Conservation (phyloP, 2,329 filamentous ascomycete species). For the Cylindrodendrum hubeiense region DNA sequence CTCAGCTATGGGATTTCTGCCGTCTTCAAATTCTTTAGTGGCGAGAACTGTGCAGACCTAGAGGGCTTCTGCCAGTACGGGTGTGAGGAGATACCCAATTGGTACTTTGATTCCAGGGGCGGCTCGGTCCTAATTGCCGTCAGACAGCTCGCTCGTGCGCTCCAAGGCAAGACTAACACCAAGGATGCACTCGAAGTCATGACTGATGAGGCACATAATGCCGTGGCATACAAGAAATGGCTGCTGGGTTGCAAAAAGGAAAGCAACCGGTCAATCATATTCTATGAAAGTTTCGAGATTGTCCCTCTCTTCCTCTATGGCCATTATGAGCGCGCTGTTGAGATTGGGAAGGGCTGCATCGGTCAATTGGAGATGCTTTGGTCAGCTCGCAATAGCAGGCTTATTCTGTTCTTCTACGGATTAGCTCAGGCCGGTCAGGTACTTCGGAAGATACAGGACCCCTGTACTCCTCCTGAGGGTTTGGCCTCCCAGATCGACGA, state of each 20-base stretch:
- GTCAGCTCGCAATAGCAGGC: conserved; percentile 70
- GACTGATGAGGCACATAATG: conserved; percentile 75
- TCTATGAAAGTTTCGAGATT: conserved; percentile 77
- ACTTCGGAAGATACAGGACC: conserved; percentile 62
- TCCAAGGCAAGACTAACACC: conserved; percentile 79
- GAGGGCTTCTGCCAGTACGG: conserved; percentile 78
- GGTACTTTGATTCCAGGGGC: conserved; percentile 78
- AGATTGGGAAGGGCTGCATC: conserved; percentile 65
- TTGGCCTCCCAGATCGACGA: conserved; percentile 58
- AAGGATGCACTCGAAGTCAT: conserved; percentile 68
- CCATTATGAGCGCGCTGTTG: conserved; percentile 70
- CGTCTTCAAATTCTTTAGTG: conserved; percentile 76
- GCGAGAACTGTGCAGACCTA: conserved; percentile 76
- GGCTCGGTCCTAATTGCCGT: conserved; percentile 76
- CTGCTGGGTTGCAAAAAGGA: conserved; percentile 64
- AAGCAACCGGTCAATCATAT: conserved; percentile 72
- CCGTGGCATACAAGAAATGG: conserved; percentile 71
- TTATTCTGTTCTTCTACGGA: conserved; percentile 71
- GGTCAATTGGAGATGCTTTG: conserved; percentile 64
- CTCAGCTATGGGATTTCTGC: conserved; percentile 77
- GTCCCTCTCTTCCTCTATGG: conserved; percentile 73
- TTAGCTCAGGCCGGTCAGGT: conserved; percentile 67
- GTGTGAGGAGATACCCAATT: conserved; percentile 80
- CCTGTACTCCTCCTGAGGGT: conserved; percentile 57
- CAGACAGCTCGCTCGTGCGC: conserved; percentile 74